Conservation (phyloP, 2,329 filamentous ascomycete genomes). For the Neonectria sp. region DNA sequence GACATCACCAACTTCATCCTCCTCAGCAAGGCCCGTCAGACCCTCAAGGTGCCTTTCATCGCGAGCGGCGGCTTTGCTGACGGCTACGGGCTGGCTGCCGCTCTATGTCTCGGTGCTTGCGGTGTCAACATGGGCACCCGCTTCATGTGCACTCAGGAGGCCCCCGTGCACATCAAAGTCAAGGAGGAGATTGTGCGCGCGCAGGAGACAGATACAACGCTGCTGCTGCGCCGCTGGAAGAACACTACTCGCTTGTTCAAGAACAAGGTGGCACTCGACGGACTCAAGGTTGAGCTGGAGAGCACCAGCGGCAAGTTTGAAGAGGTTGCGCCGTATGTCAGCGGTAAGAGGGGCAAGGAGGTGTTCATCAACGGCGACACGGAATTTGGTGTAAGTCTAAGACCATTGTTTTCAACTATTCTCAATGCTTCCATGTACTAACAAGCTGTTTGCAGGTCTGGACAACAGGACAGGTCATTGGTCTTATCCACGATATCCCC, state of each 20-base stretch:
- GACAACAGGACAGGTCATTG: slow-evolving; percentile 97
- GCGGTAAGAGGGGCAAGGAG: slow-evolving; percentile 89
- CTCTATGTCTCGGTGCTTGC: slow-evolving; percentile 89
- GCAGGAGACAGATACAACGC: slow-evolving; percentile 90
- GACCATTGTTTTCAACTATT: background rate
- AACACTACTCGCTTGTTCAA: slow-evolving; percentile 92
- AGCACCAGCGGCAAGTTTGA: slow-evolving; percentile 89
- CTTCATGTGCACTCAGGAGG: slow-evolving; percentile 96
- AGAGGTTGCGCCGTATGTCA: slow-evolving; percentile 89
- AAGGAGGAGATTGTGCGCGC: slow-evolving; percentile 93
- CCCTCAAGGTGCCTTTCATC: slow-evolving; percentile 90
- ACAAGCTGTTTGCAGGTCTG: slow-evolving; percentile 76
- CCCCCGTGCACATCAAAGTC: slow-evolving; percentile 93
- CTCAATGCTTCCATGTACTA: slow-evolving; percentile 31
- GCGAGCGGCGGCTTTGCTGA: slow-evolving; percentile 97
- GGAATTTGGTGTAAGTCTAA: slow-evolving; percentile 83
- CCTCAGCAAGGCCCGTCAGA: slow-evolving; percentile 86
- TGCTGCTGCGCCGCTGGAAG: slow-evolving; percentile 91
- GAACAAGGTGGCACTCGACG: slow-evolving; percentile 89
- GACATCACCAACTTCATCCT: slow-evolving; percentile 95
- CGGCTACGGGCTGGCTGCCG: slow-evolving; percentile 92
- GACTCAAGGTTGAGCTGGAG: slow-evolving; percentile 86
- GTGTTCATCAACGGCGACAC: slow-evolving; percentile 94
- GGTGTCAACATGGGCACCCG: slow-evolving; percentile 99
- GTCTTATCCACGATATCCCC: slow-evolving; percentile 86